Percentiles rank a stretch among this genome's conserved stretches.
These are phyloP conservation scores for Mortierella sp. DNA, from an alignment of 371 early-diverging fungal genomes.

Conservation along the genomic window DNA sequence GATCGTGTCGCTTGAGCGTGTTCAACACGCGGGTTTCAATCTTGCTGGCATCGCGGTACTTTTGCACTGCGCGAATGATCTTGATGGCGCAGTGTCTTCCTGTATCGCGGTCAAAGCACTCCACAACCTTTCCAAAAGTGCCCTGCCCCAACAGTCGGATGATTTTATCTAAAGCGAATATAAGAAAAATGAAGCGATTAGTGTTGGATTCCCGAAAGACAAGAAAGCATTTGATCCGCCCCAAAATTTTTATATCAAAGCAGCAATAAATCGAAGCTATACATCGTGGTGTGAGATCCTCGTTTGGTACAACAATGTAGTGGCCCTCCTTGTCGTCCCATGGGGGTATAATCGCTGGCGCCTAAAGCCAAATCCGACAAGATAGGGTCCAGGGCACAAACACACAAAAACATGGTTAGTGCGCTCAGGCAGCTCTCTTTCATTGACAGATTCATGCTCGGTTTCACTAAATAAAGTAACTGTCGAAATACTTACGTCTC, in stretches of 20 bases:
- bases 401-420: background rate
- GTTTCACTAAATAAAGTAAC: no score
- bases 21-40: conserved; percentile 90
- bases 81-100: conserved; percentile 80
- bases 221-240: no score
- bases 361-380: conserved; percentile 20
- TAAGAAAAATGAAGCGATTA: no score
- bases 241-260: no score
- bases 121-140: conserved; percentile 96
- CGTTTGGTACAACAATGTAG: conserved; percentile 81
- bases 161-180: conserved; percentile 74
- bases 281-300: conserved; percentile 81
- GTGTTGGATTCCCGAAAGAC: no score
- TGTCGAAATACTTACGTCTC: no score
- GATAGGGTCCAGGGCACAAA: no score
- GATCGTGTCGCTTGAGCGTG: conserved; percentile 82
- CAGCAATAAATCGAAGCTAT: no score
- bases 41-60: conserved; percentile 94
- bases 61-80: conserved; percentile 92
- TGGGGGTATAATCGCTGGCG: conserved; percentile 35
- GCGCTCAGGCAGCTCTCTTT: no score
- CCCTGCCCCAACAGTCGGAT: conserved; percentile 92
- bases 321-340: conserved; percentile 95
- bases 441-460: no score
- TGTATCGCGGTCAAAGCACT: conserved; percentile 80